phyloP scores from a whole-genome alignment of 2,329 filamentous ascomycete genomes.

The Penicillium sclerotigenum region DNA sequence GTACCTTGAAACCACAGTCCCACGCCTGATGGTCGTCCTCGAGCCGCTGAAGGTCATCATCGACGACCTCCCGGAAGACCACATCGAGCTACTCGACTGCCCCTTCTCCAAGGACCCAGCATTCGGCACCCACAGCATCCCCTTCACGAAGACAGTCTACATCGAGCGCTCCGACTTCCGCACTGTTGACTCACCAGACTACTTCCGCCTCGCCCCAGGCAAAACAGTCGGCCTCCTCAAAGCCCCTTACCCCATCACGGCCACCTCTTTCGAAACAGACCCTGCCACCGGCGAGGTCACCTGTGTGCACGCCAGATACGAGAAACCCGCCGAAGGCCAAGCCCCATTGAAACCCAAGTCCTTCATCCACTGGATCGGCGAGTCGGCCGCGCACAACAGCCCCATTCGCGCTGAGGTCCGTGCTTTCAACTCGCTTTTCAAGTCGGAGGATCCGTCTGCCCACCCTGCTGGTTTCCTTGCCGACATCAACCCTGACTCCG shows the following conservation, averaged over 20 bases:
- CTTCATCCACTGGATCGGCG: constrained; percentile 83
- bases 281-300: constrained; percentile 61
- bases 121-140: constrained; percentile 53
- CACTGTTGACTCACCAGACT: constrained; percentile 67
- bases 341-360: constrained; percentile 66
- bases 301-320: constrained; percentile 64
- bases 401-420: constrained; percentile 68
- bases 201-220: constrained; percentile 73
- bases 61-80: constrained; percentile 69
- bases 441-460: constrained; percentile 75
- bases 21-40: constrained; percentile 82
- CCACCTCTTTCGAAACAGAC: constrained; percentile 66
- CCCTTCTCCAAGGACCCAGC: constrained; percentile 75
- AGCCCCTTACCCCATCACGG: constrained; percentile 66
- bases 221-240: constrained; percentile 73
- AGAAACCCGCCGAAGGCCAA: constrained; percentile 64
- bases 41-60: constrained; percentile 82
- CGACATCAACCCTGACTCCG: constrained; percentile 79
- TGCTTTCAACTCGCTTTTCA: constrained; percentile 80
- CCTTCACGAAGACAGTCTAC: constrained; percentile 74
- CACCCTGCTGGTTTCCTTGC: constrained; percentile 76
- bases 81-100: constrained; percentile 62
- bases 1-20: constrained; percentile 84
- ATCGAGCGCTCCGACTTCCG: constrained; percentile 80
- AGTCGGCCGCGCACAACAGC: constrained; percentile 59